A percentile compares a stretch with the other conserved stretches of the same genome.
Conservation (phyloP, 345 rosid genomes). For the Carallia brachiata region DNA sequence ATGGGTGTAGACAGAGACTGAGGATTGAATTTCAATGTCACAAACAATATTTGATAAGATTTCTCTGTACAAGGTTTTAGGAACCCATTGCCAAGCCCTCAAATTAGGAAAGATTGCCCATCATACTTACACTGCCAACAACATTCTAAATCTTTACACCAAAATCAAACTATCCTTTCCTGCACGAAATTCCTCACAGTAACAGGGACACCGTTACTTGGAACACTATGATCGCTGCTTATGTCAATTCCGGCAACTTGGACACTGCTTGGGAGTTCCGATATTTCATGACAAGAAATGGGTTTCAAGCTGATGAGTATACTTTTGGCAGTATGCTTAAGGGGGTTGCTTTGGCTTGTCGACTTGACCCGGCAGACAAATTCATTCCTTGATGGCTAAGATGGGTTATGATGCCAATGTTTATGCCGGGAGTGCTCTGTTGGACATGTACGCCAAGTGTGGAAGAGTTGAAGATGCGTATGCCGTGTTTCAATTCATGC, state of each 20-base stretch:
- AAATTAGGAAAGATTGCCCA: constrained; percentile 44
- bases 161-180: constrained; percentile 26
- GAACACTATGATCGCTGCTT: constrained; percentile 72
- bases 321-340: constrained; percentile 63
- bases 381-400: constrained; percentile 55
- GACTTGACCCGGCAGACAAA: constrained; percentile 49
- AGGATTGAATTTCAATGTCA: too few species aligned
- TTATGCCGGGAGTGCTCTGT: constrained; percentile 56
- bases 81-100: constrained; percentile 45
- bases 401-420: constrained; percentile 46
- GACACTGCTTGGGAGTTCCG: constrained; percentile 42
- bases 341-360: constrained; percentile 47
- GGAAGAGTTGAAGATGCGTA: constrained; percentile 52
- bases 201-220: constrained; percentile 60
- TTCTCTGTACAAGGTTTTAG: constrained; percentile 31
- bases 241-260: constrained; percentile 45
- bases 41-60: too few species aligned
- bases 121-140: constrained; percentile 52
- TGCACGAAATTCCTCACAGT: constrained; percentile 47
- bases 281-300: constrained; percentile 40
- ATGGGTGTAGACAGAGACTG: too few species aligned
- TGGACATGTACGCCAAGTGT: constrained; percentile 77
- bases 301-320: constrained; percentile 42
- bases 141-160: constrained; percentile 34
- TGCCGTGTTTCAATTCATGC: constrained; percentile 44